These are phyloP conservation scores for Psophocarpus tetragonolobus DNA, from an alignment of 306 rosid species.

Conservation along the genomic window DNA sequence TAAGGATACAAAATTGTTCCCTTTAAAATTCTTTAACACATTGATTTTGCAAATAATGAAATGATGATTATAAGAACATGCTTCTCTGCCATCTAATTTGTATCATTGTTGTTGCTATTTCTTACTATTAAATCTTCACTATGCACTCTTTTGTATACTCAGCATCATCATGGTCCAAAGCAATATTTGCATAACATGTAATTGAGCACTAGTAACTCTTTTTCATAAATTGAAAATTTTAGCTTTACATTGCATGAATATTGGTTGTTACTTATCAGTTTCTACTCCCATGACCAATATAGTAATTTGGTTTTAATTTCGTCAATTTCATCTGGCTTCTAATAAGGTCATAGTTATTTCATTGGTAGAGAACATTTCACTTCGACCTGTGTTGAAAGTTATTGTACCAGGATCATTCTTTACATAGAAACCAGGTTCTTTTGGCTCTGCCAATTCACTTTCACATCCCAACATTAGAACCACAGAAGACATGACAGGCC, in stretches of 20 bases:
- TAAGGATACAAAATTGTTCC: not conserved
- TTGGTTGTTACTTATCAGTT: not conserved
- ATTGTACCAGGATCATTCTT: not conserved
- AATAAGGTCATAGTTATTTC: slow-evolving; percentile 20
- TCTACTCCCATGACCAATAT: not conserved
- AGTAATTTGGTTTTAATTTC: not conserved
- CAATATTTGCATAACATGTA: too few species aligned
- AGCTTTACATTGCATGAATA: not conserved
- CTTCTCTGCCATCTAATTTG: not conserved
- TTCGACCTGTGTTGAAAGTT: slow-evolving; percentile 6
- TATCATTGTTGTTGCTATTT: not conserved
- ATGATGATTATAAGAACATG: not conserved
- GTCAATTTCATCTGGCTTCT: slow-evolving; percentile 28
- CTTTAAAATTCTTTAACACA: not conserved
- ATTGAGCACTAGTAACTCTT: too few species aligned
- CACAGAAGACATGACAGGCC: slow-evolving; percentile 41
- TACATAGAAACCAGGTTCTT: slow-evolving; percentile 51
- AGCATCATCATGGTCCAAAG: too few species aligned
- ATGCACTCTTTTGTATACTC: not conserved
- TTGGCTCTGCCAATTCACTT: slow-evolving; percentile 43
- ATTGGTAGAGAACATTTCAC: slow-evolving; percentile 28
- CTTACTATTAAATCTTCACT: not conserved
- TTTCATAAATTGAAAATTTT: too few species aligned
- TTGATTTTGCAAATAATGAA: not conserved
- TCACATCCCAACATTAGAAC: slow-evolving; percentile 48